These are phyloP conservation scores for Didymella arachidicola DNA, from an alignment of 2,329 filamentous ascomycete species.

Conservation along the genomic window DNA sequence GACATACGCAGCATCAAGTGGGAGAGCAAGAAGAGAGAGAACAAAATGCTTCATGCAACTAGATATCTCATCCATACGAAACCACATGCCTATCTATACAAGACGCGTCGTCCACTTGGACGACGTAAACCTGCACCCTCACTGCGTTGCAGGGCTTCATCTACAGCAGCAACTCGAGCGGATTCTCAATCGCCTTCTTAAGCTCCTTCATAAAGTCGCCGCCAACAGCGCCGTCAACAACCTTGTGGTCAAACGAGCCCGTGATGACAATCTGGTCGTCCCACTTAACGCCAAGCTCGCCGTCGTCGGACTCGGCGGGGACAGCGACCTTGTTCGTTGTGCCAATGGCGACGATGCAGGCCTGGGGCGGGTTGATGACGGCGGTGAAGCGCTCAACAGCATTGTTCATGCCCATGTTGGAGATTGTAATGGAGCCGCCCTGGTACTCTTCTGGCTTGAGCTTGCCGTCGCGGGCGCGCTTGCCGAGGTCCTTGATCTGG, in stretches of 20 bases:
- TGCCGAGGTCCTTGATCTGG: conserved; percentile 94
- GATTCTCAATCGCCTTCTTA: conserved; percentile 98
- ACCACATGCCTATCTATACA: no score
- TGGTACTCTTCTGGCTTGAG: conserved; percentile 99
- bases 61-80: not conserved
- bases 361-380: conserved; percentile 98
- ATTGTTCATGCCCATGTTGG: conserved; percentile 99
- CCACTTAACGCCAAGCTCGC: conserved; percentile 77
- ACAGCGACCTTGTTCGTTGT: conserved; percentile 95
- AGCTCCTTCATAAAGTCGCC: conserved; percentile 96
- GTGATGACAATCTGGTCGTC: conserved; percentile 97
- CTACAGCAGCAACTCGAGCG: conserved; percentile 90
- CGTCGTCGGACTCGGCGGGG: conserved; percentile 82
- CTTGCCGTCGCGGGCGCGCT: conserved; percentile 95
- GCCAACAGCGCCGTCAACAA: conserved; percentile 94
- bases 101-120: no score
- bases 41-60: conserved; percentile 1
- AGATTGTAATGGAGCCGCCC: conserved; percentile 98
- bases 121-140: no score
- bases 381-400: conserved; percentile 97
- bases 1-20: no score
- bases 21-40: no score
- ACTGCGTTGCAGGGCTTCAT: no score
- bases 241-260: conserved; percentile 98
- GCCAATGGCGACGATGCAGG: conserved; percentile 92